These are phyloP conservation scores for Cyclotella kingstonii DNA, from an alignment of 108 stramenopile genomes.

Conservation along the genomic window DNA sequence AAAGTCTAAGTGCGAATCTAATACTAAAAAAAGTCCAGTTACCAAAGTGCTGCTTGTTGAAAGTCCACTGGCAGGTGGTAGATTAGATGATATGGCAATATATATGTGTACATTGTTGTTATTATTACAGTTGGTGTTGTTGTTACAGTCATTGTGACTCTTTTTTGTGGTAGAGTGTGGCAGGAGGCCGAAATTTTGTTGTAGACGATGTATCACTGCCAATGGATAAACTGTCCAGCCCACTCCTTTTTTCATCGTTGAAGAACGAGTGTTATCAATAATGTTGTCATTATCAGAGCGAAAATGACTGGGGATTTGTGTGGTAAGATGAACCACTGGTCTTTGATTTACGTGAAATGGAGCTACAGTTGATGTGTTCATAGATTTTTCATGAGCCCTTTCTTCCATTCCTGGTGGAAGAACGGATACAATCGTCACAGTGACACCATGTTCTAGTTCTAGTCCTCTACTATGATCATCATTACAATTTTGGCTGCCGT, in stretches of 20 bases:
- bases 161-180: background rate
- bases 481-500: background rate
- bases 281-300: background rate
- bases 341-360: constrained; percentile 16
- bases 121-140: background rate
- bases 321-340: constrained; percentile 21
- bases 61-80: constrained; percentile 28
- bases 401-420: constrained; percentile 18
- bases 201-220: constrained; percentile 12
- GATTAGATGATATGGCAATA: constrained; percentile 18
- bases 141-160: background rate
- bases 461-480: background rate
- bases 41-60: constrained; percentile 29
- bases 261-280: background rate
- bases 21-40: constrained; percentile 17
- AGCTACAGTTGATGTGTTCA: background rate
- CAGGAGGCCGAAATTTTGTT: constrained; percentile 23
- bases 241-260: background rate
- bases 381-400: too few species aligned
- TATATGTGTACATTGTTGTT: constrained; percentile 6
- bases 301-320: background rate
- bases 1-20: constrained; percentile 11
- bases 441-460: background rate
- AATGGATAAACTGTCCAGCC: constrained; percentile 22
- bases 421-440: constrained; percentile 20